Evolutionary conservation across 2,329 filamentous ascomycete genomes (phyloP), one percentile per base, ranked within the genome.

Genomic region (Colletotrichum magnum): DNA sequence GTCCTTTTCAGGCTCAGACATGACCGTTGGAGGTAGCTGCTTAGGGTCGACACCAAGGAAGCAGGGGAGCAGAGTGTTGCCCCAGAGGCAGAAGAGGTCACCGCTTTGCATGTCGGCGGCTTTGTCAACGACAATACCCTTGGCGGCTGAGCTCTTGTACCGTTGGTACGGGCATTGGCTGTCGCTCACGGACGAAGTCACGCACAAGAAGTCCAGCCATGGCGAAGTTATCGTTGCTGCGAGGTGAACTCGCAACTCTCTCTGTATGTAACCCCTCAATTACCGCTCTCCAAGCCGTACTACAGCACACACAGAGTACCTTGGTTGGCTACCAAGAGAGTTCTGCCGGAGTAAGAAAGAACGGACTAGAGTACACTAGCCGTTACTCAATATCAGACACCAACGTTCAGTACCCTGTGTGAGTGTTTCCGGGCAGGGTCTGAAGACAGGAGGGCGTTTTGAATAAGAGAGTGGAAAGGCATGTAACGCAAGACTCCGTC

Each of bases 21-120:
- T 39, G 10, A 73, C 66, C 0, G 56, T 36, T 0, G 21, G 21
- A 0, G 60, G 41, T 1, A 74, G 64, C 65, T 75, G 72, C 51
- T 69, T 69, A 1, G 5, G 21, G 21, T 24, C 21, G 21, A 2
- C 21, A 24, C 58, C 68, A 0, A 75, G 36, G 12, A 75, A 21
- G 62, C 73, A 75, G 5, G 74, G 75, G 10, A 72, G 28, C 1
- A 72, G 36, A 1, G 60, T 70, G 9, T 77, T 77, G 13, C 73
- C 72, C 73, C 74, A 74, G 67, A 74, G 52, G 13, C 69, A 74
- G 39, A 67, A 71, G 0, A 73, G 64, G 13, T 77, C 75, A 3
- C 65, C 64, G 1, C 73, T 71, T 16, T 62, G 56, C 48, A 74
- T 65, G 45, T 64, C 74, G 16, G 61, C 74, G 0, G 74, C 75